Percentiles rank a stretch among this genome's conserved stretches.
Conservation (phyloP, 2,329 filamentous ascomycete species). For the Monosporascus sp. region DNA sequence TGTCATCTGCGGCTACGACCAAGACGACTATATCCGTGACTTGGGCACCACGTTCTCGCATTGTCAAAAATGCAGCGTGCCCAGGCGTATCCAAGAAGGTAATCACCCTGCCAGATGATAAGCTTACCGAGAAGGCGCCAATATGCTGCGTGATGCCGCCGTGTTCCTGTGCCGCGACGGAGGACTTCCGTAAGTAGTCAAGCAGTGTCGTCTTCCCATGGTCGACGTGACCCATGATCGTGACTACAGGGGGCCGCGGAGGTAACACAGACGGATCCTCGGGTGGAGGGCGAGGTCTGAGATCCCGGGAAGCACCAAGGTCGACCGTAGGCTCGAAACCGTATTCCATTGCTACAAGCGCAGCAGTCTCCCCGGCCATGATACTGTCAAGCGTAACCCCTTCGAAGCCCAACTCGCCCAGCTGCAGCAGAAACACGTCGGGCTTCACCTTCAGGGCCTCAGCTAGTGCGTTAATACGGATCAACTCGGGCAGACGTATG, state of each 20-base stretch:
- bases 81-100: conserved; percentile 97
- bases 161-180: conserved; percentile 84
- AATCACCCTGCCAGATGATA: conserved; percentile 82
- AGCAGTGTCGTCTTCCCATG: conserved; percentile 97
- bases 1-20: conserved; percentile 94
- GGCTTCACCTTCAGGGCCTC: conserved; percentile 66
- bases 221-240: conserved; percentile 99
- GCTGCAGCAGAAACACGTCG: conserved; percentile 65
- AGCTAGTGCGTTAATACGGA: conserved; percentile 80
- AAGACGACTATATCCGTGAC: conserved; percentile 96
- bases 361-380: conserved; percentile 84
- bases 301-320: conserved; percentile 59
- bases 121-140: conserved; percentile 87
- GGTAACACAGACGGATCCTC: conserved; percentile 66
- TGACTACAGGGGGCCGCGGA: conserved; percentile 82
- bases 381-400: conserved; percentile 77
- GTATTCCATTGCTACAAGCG: conserved; percentile 85
- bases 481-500: conserved; percentile 83
- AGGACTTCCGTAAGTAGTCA: conserved; percentile 89
- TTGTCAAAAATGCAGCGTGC: conserved; percentile 90
- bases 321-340: conserved; percentile 83
- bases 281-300: conserved; percentile 63
- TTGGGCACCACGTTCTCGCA: conserved; percentile 91
- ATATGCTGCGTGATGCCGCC: conserved; percentile 98
- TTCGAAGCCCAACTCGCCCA: conserved; percentile 86